A percentile compares a stretch with the other conserved stretches of the same genome.
Evolutionary conservation across 2,329 filamentous ascomycete genomes (phyloP).

Genomic region (Diaporthe helianthi): DNA sequence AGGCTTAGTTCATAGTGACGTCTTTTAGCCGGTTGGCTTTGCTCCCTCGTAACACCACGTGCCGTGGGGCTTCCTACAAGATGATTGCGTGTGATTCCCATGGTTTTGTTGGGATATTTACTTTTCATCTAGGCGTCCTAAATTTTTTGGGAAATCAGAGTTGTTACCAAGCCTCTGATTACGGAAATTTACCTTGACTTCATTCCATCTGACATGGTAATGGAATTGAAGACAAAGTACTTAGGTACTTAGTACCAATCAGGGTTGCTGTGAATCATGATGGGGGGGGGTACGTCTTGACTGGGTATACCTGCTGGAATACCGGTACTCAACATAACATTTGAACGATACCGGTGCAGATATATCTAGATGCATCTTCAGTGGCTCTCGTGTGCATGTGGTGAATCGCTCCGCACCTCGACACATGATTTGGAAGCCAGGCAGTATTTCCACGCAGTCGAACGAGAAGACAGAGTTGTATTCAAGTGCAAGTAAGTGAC

Average conservation of each 20-base stretch:
- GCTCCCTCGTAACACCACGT: not conserved
- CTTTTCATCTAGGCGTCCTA: no score
- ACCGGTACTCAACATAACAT: not conserved
- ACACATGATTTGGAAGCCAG: not conserved
- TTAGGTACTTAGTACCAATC: not conserved
- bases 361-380: not conserved
- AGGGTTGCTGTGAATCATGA: not conserved
- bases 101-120: no score
- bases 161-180: not conserved
- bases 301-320: not conserved
- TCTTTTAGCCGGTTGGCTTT: not conserved
- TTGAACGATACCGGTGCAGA: no score
- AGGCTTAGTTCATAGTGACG: not conserved
- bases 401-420: not conserved
- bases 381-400: not conserved
- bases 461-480: no score
- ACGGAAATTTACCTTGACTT: not conserved
- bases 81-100: no score
- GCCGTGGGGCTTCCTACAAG: not conserved
- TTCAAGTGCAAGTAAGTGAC: not conserved
- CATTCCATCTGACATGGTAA: not conserved
- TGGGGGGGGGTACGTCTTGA: no score
- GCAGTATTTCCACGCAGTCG: no score
- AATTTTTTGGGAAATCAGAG: no score
- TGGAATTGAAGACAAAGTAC: not conserved